phyloP scores from a whole-genome alignment of 2,329 filamentous ascomycete species.

The Ophiostoma perfectum region DNA sequence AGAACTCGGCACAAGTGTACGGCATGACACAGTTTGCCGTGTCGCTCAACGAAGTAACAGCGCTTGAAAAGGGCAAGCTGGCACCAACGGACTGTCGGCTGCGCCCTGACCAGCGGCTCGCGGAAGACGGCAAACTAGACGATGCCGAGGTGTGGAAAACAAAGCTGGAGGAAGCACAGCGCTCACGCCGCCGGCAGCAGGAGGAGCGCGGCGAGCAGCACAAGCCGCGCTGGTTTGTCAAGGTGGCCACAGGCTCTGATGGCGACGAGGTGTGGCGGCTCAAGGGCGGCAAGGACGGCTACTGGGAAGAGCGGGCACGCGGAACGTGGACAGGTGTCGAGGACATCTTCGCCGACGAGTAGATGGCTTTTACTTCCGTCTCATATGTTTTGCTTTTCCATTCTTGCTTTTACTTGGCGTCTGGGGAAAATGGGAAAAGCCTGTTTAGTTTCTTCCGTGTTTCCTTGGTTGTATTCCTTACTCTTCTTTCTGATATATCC shows the following conservation, averaged over 20 bases:
- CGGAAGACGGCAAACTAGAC: slow-evolving; percentile 77
- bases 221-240: slow-evolving; percentile 78
- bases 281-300: slow-evolving; percentile 76
- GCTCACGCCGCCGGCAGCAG: slow-evolving; percentile 64
- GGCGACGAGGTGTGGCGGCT: slow-evolving; percentile 69
- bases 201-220: slow-evolving; percentile 70
- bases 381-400: neutral
- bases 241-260: slow-evolving; percentile 53
- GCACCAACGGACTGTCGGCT: slow-evolving; percentile 78
- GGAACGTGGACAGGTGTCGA: slow-evolving; percentile 59
- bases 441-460: slow-evolving; percentile 8
- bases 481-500: neutral
- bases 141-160: slow-evolving; percentile 78
- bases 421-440: slow-evolving; percentile 15
- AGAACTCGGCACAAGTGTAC: slow-evolving; percentile 73
- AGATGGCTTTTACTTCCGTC: neutral
- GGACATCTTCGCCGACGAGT: slow-evolving; percentile 41
- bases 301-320: slow-evolving; percentile 79
- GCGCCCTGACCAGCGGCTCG: slow-evolving; percentile 78
- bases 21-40: slow-evolving; percentile 86
- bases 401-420: neutral
- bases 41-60: slow-evolving; percentile 78
- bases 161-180: slow-evolving; percentile 77
- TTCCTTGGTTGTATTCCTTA: neutral
- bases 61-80: slow-evolving; percentile 67